Percentiles rank a stretch among this genome's conserved stretches.
These are phyloP conservation scores for Termitomyces sp. DNA, from an alignment of 768 basidiomycete species.

Conservation along the genomic window DNA sequence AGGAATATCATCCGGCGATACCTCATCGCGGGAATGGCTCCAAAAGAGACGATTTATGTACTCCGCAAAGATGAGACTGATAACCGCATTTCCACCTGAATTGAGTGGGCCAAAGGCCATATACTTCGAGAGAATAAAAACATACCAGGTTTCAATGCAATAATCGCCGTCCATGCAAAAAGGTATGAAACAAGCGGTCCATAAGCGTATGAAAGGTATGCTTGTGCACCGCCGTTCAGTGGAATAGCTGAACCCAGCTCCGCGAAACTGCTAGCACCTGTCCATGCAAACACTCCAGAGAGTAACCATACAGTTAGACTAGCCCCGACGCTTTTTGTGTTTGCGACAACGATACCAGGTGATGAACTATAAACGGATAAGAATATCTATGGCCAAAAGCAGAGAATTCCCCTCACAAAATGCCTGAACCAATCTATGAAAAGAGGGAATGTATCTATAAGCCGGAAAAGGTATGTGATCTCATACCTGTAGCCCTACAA, in stretches of 20 bases:
- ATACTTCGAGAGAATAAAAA: not conserved
- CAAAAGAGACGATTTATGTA: conserved; percentile 89
- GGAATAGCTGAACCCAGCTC: conserved; percentile 90
- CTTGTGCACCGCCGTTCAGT: conserved; percentile 63
- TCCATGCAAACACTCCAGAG: conserved; percentile 88
- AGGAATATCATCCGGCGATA: conserved; percentile 75
- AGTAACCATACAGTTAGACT: conserved; percentile 82
- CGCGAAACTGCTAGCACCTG: conserved; percentile 91
- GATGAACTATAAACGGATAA: conserved; percentile 58
- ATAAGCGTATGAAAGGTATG: conserved; percentile 87
- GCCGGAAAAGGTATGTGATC: not conserved
- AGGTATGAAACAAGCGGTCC: conserved; percentile 85
- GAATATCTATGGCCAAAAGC: not conserved
- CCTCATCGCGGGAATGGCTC: conserved; percentile 64
- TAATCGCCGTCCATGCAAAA: conserved; percentile 93
- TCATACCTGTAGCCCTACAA: conserved; percentile 74
- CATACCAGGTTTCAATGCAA: conserved; percentile 77
- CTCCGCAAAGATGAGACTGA: conserved; percentile 86
- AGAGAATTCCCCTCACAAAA: conserved; percentile 56
- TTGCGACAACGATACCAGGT: conserved; percentile 87
- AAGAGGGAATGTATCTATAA: not conserved
- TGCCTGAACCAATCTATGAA: conserved; percentile 81
- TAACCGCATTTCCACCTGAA: conserved; percentile 72
- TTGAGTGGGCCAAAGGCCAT: not conserved
- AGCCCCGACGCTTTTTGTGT: conserved; percentile 85